These are phyloP conservation scores for Hevea brasiliensis DNA, from an alignment of 345 rosid genomes.

Conservation along the genomic window DNA sequence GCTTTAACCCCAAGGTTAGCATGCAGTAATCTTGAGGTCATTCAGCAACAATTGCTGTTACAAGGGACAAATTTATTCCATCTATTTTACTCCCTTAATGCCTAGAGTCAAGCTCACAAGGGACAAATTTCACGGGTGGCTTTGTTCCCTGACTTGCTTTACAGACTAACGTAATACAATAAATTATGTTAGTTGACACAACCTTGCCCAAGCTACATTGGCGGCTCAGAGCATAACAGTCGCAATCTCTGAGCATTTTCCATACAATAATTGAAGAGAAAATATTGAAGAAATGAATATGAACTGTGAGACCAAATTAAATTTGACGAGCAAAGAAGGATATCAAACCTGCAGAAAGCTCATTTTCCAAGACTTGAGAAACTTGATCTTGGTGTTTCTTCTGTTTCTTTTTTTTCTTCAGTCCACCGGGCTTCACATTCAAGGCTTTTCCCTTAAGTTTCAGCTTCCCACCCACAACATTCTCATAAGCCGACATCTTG, in stretches of 20 bases:
- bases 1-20: background rate
- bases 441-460: constrained; percentile 96
- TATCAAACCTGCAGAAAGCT: constrained; percentile 47
- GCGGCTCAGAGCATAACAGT: background rate
- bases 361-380: constrained; percentile 31
- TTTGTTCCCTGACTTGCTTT: too few relatives aligned
- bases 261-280: background rate
- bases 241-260: background rate
- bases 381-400: constrained; percentile 52
- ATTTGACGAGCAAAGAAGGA: background rate
- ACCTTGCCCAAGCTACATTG: too few relatives aligned
- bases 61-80: too few relatives aligned
- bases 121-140: too few relatives aligned
- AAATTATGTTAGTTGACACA: too few relatives aligned
- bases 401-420: constrained; percentile 75
- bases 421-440: constrained; percentile 82
- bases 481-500: constrained; percentile 70
- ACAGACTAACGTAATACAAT: too few relatives aligned
- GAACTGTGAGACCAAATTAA: background rate
- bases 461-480: constrained; percentile 77
- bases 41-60: constrained; percentile 1
- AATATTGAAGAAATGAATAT: background rate
- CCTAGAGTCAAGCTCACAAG: too few relatives aligned
- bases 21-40: background rate
- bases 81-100: too few relatives aligned